A percentile compares a stretch with the other conserved stretches of the same genome.
These are phyloP conservation scores for Cryphonectria naterciae DNA, from an alignment of 2,329 filamentous ascomycete genomes.

Conservation along the genomic window DNA sequence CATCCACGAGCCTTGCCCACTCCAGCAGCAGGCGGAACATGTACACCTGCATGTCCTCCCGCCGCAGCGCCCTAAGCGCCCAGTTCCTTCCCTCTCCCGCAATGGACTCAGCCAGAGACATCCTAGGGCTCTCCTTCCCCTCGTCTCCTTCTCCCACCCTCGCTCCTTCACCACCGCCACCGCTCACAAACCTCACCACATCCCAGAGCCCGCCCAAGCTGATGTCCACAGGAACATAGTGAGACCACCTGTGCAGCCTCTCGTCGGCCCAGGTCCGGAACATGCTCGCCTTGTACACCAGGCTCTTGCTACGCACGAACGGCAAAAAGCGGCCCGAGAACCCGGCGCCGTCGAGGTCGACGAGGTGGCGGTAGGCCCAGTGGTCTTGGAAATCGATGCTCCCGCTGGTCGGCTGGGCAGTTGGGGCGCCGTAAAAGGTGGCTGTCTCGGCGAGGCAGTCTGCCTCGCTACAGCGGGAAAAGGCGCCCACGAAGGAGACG, in stretches of 20 bases:
- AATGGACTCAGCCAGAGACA: conserved; percentile 51
- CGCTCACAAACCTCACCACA: conserved; percentile 37
- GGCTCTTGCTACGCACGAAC: conserved; percentile 54
- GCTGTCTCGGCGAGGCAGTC: conserved; percentile 40
- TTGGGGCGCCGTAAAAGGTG: conserved; percentile 39
- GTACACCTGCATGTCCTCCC: conserved; percentile 64
- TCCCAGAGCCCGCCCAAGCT: conserved; percentile 37
- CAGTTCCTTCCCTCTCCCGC: conserved; percentile 57
- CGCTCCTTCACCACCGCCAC: conserved; percentile 22
- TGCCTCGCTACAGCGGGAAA: conserved; percentile 38
- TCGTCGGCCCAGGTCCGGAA: conserved; percentile 70
- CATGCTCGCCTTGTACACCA: conserved; percentile 63
- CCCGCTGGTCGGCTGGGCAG: conserved; percentile 31
- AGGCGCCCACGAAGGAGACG: conserved; percentile 46
- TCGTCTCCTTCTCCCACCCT: neutral
- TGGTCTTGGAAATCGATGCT: conserved; percentile 41
- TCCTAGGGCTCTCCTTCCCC: neutral
- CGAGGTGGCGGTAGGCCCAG: conserved; percentile 56
- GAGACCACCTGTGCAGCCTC: conserved; percentile 63
- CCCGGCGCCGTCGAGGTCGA: conserved; percentile 61
- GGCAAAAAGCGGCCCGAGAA: conserved; percentile 54
- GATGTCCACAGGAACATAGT: conserved; percentile 66
- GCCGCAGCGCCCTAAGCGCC: conserved; percentile 57
- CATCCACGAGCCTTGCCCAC: conserved; percentile 48
- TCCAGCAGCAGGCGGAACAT: conserved; percentile 58